A percentile compares a stretch with the other conserved stretches of the same genome.
These are phyloP conservation scores for Cicer judaicum DNA, from an alignment of 306 rosid species.

Conservation along the genomic window DNA sequence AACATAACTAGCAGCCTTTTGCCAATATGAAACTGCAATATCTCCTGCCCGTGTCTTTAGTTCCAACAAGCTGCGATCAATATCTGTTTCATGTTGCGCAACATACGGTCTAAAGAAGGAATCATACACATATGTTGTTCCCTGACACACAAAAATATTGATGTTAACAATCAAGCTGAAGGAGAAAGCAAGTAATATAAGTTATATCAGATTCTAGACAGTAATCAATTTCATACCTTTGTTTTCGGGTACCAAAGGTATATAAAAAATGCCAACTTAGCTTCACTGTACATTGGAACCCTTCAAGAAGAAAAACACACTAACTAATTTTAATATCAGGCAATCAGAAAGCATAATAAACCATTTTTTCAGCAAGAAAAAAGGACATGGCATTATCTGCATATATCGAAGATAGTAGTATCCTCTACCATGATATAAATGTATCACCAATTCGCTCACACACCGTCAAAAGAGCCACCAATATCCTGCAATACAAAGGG, in stretches of 20 bases:
- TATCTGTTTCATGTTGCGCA: conserved; percentile 77
- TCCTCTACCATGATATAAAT: conserved; percentile 79
- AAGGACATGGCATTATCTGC: conserved; percentile 26
- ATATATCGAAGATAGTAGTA: conserved; percentile 38
- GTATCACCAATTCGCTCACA: conserved; percentile 80
- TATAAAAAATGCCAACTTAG: conserved; percentile 85
- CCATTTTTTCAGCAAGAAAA: conserved; percentile 1
- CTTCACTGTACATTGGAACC: conserved; percentile 98
- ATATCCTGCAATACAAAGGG: conserved; percentile 66
- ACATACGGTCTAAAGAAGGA: conserved; percentile 89
- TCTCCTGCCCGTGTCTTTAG: conserved; percentile 81
- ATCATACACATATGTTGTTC: conserved; percentile 81
- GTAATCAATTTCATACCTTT: conserved; percentile 57
- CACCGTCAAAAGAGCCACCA: conserved; percentile 89
- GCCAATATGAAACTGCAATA: conserved; percentile 67
- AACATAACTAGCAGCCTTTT: conserved; percentile 76
- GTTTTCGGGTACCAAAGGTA: conserved; percentile 93
- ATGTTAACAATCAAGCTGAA: conserved; percentile 10
- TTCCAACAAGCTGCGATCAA: conserved; percentile 81
- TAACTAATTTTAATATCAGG: neutral
- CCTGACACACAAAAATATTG: conserved; percentile 53
- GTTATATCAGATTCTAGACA: conserved; percentile 38
- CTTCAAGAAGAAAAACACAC: conserved; percentile 51
- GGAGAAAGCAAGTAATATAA: conserved; percentile 18
- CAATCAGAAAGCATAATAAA: conserved; percentile 26